Base-by-base conservation (phyloP, 306 rosid genomes). In the Sphenostylis stenocarpa region DNA sequence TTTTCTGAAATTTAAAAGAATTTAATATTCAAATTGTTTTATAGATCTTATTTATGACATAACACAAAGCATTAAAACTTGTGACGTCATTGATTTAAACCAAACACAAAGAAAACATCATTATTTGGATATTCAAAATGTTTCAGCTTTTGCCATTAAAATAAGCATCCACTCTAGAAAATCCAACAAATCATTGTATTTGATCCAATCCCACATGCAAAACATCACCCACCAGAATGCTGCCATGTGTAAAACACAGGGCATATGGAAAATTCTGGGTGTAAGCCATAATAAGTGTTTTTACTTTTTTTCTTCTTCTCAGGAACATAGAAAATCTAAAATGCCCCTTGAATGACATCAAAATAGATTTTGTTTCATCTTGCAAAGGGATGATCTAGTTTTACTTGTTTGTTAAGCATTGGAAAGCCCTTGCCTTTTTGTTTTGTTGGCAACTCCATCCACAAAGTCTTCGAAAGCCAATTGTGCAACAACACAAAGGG, bases 371-470 rank as follows among this genome's bases (percentile, higher is more conserved):
- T n/a, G 7, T 23, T 41, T 43, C 63, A 63, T 70, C 17, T 69
- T 19, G 71, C 44, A 49, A 73, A 73, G 51, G 23, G 21, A 33
- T 44, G 20, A 58, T 60, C 6, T 71, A 62, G 80, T 49, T 89
- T 91, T 89, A 79, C 90, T 91, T 89, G 85, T 76, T 63, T 24
- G 79, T 83, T 89, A 91, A 91, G 96, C 79, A 83, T 83, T 81
- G 33, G 19, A 84, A 85, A 87, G 81, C 77, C 63, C 75, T 85
- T 78, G 7, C 23, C 81, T 77, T 81, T n/a, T 85, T 61, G 61
- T 81, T 81, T 31, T 74, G 28, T 51, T 74, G 21, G 78, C 60
- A 64, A 73, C 44, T 82, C 67, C 63, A 29, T 64, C 51, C 57
- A 70, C 81, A 73, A 78, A 77, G 85, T 70, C 63, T 41, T 57